A percentile compares a stretch with the other conserved stretches of the same genome.
Conservation (phyloP, 805 yeast genomes). For the Saccharomyces paradoxus region DNA sequence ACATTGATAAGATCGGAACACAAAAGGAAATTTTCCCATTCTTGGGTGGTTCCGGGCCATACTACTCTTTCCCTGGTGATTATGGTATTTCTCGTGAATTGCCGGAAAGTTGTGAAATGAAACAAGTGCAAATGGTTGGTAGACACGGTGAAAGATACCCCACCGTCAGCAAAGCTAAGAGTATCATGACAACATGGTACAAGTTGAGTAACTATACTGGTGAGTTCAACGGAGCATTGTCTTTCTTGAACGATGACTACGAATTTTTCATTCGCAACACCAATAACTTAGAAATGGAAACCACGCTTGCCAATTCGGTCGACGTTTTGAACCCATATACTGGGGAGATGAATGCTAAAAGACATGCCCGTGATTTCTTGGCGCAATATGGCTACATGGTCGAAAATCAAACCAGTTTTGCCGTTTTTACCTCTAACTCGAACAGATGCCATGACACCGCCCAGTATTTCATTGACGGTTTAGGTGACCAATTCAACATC, state of each 20-base stretch:
- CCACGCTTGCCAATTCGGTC: conserved; percentile 21
- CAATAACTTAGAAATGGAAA: conserved; percentile 20
- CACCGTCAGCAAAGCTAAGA: conserved; percentile 35
- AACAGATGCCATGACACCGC: conserved; percentile 43
- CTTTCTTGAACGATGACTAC: conserved; percentile 41
- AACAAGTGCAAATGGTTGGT: conserved; percentile 62
- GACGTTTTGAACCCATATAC: conserved; percentile 32
- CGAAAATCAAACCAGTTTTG: conserved; percentile 31
- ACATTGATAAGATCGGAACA: conserved; percentile 10
- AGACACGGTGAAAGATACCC: conserved; percentile 81
- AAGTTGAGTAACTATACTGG: conserved; percentile 22
- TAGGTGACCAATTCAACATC: conserved; percentile 17
- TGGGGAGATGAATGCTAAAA: conserved; percentile 38
- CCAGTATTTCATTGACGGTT: conserved; percentile 21
- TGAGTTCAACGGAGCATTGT: conserved; percentile 41
- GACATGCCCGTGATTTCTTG: conserved; percentile 40
- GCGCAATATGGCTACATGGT: conserved; percentile 37
- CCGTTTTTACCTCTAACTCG: conserved; percentile 42
- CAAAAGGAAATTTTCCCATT: conserved; percentile 37
- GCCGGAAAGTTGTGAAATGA: conserved; percentile 44
- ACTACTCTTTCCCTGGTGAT: conserved; percentile 40
- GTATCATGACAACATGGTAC: conserved; percentile 28
- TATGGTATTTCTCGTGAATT: conserved; percentile 43
- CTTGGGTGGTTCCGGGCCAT: conserved; percentile 53
- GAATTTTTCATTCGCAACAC: conserved; percentile 35